Percentiles rank a stretch among this genome's conserved stretches.
Evolutionary conservation across 2,329 filamentous ascomycete species (phyloP).

Genomic region (Nemania diffusa): DNA sequence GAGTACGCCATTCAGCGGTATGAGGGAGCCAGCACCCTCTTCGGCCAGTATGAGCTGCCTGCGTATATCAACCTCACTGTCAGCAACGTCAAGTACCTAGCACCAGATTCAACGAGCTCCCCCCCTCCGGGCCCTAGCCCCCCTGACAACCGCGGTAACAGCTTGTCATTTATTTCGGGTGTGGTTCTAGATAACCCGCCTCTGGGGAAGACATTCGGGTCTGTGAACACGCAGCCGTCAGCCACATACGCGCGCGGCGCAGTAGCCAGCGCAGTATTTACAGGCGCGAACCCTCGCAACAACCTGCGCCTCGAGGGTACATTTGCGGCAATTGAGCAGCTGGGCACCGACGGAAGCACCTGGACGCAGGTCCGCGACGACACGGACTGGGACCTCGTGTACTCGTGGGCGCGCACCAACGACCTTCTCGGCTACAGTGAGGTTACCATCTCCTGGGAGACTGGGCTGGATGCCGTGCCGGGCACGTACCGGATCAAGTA

Average conservation of each 20-base stretch:
- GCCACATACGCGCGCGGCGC: slow-evolving; percentile 69
- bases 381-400: slow-evolving; percentile 84
- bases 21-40: slow-evolving; percentile 93
- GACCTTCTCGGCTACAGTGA: slow-evolving; percentile 63
- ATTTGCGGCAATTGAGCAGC: slow-evolving; percentile 78
- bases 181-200: slow-evolving; percentile 79
- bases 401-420: slow-evolving; percentile 76
- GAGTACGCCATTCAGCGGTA: slow-evolving; percentile 89
- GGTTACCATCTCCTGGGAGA: slow-evolving; percentile 84
- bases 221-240: slow-evolving; percentile 66
- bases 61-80: slow-evolving; percentile 90
- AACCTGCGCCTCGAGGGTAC: slow-evolving; percentile 82
- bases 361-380: slow-evolving; percentile 80
- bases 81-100: slow-evolving; percentile 74
- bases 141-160: slow-evolving; percentile 80
- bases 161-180: slow-evolving; percentile 80
- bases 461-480: slow-evolving; percentile 65
- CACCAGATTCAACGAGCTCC: slow-evolving; percentile 56
- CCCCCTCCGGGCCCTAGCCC: slow-evolving; percentile 69
- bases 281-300: slow-evolving; percentile 90
- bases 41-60: slow-evolving; percentile 81
- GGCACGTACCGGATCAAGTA: slow-evolving; percentile 85
- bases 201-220: slow-evolving; percentile 75
- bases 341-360: slow-evolving; percentile 51
- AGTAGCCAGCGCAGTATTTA: slow-evolving; percentile 74